Base-by-base conservation (phyloP, 192 early-diverging fungal genomes). In the Backusella luteola region DNA sequence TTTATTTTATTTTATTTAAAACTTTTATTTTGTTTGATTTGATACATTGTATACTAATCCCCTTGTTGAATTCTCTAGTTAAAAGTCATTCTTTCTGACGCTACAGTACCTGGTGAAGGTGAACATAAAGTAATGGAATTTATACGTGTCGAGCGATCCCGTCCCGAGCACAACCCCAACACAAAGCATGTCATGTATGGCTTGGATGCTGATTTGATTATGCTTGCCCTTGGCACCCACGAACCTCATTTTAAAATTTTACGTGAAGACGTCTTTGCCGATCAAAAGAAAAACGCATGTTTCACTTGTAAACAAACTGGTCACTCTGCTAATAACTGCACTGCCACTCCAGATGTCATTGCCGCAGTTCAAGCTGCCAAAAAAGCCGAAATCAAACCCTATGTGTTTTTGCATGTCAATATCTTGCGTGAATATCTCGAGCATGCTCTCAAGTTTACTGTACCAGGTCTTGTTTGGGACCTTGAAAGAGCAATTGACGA, bases 101-200 rank as follows among this genome's bases (percentile, higher is more conserved):
- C 96, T 73, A 95, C 93, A 34, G 96, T 98, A 0, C 96, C 98
- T 5, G 98, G 98, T 68, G 98, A 99, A 86, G 98, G 98, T 49
- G 98, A 99, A 83, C 98, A 99, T 84, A 99, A 98, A 86, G 96
- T 99, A 79, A 99, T 98, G 98, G 94, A 97, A 76, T 99, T 92
- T 78, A 92, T 99, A 69, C 91, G 98, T 14, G 83, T 87, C 6
- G 92, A 94, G 68, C 91, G 96, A 66, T 86, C 91, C 38, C 90
- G 88, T 73, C 91, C 93, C 1, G 88, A 90, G 34, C 95, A 97
- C 53, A 86, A 95, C 71, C 93, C 96, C n/a, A 98, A 98, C 79
- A 95, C 94, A 8, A 85, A 88, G 21, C 98, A 99, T 83, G 97
- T 98, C 36, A 88, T 99, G 26, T 96, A 98, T 79, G 95, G 95